A percentile compares a stretch with the other conserved stretches of the same genome.
Conservation (phyloP, 2,329 filamentous ascomycete genomes). For the Tolypocladium ophioglossoides region DNA sequence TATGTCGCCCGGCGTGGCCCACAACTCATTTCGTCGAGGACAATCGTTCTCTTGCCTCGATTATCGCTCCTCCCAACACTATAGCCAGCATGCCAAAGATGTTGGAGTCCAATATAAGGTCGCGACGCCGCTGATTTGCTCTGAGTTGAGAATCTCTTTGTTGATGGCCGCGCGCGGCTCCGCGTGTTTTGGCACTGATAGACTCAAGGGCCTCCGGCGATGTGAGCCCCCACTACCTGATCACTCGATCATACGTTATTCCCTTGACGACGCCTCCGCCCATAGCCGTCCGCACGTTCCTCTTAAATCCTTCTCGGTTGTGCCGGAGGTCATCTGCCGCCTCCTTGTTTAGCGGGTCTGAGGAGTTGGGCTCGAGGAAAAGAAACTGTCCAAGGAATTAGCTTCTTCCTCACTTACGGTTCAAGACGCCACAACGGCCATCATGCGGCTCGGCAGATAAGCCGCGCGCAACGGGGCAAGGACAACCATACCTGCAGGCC, state of each 20-base stretch:
- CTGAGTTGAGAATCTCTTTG: background rate
- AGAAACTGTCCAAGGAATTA: conserved; percentile 54
- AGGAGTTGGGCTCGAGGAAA: conserved; percentile 94
- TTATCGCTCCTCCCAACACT: background rate
- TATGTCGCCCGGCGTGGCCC: background rate
- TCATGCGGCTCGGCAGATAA: background rate
- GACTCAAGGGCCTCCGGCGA: background rate
- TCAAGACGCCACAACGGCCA: background rate
- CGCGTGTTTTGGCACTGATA: no score
- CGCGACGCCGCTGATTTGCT: background rate
- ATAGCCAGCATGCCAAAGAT: background rate
- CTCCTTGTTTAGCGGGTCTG: conserved; percentile 96
- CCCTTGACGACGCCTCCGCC: conserved; percentile 66
- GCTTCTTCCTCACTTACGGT: background rate
- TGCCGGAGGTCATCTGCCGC: conserved; percentile 83
- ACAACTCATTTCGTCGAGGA: background rate
- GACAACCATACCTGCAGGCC: conserved; percentile 60
- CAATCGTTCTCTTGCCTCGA: background rate
- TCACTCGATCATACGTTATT: conserved; percentile 65
- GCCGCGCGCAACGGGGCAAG: background rate
- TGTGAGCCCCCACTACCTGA: conserved; percentile 38
- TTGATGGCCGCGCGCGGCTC: background rate
- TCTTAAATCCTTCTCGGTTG: conserved; percentile 81
- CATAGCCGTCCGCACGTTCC: conserved; percentile 82
- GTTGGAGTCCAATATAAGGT: background rate